These are phyloP conservation scores for Anethum foeniculum DNA, from an alignment of 140 eudicot genomes.

Conservation along the genomic window DNA sequence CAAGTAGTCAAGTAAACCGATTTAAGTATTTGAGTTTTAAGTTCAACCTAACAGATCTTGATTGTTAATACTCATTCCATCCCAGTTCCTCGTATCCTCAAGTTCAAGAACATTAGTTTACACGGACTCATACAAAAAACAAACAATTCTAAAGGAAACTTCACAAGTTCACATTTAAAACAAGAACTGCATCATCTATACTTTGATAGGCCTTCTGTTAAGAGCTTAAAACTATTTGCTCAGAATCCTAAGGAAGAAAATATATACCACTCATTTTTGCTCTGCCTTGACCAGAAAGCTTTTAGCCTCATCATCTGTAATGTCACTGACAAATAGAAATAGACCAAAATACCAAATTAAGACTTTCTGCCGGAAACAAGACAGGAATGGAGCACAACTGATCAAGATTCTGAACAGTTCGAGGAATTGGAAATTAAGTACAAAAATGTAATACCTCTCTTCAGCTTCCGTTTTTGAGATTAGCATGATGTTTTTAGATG, in stretches of 20 bases:
- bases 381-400: background rate
- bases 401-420: constrained; percentile 2
- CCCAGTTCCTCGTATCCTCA: too few relatives aligned
- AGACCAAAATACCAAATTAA: background rate
- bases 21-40: too few relatives aligned
- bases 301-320: constrained; percentile 51
- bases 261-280: constrained; percentile 20
- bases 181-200: background rate
- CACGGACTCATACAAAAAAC: background rate
- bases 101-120: too few relatives aligned
- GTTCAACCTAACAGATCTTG: too few relatives aligned
- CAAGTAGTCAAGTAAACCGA: too few relatives aligned
- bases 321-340: constrained; percentile 38
- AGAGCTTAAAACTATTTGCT: background rate
- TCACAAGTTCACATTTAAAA: background rate
- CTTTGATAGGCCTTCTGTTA: background rate
- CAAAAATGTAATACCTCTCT: constrained; percentile 51
- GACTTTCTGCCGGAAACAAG: background rate
- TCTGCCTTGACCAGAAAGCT: constrained; percentile 42
- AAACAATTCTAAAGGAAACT: background rate
- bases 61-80: too few relatives aligned
- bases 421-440: background rate
- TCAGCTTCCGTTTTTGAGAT: constrained; percentile 75
- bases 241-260: background rate
- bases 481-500: constrained; percentile 39